phyloP scores from a whole-genome alignment of 176 grass and related monocot species.

The Areca catechu region DNA sequence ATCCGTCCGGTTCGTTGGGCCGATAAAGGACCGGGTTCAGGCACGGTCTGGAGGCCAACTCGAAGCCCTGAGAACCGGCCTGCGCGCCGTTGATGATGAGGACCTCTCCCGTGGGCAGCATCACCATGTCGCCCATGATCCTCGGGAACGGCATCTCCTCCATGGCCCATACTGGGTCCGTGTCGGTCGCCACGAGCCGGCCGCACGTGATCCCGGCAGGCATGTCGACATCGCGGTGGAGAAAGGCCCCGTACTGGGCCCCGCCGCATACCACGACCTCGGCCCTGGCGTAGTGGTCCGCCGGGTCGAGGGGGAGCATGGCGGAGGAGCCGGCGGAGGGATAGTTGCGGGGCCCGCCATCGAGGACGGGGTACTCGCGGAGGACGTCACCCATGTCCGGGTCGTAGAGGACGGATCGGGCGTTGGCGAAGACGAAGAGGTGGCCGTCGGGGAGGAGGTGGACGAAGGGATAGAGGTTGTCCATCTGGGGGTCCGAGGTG shows the following conservation, averaged over 20 bases:
- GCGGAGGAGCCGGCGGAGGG: constrained; percentile 18
- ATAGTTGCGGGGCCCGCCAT: constrained; percentile 16
- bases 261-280: constrained; percentile 24
- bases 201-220: constrained; percentile 8
- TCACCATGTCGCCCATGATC: constrained; percentile 26
- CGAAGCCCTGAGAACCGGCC: constrained; percentile 16
- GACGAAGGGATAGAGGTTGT: constrained; percentile 22
- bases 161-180: constrained; percentile 11
- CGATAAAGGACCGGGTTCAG: constrained; percentile 15
- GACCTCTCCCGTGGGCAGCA: constrained; percentile 17
- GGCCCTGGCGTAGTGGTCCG: constrained; percentile 13
- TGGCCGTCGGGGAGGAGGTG: constrained; percentile 16
- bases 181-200: constrained; percentile 16
- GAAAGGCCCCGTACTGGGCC: constrained; percentile 19
- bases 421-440: constrained; percentile 18
- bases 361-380: constrained; percentile 10
- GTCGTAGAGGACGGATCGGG: constrained; percentile 17
- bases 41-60: constrained; percentile 12
- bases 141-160: constrained; percentile 23
- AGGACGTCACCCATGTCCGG: constrained; percentile 5
- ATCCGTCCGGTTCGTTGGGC: constrained; percentile 15
- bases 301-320: constrained; percentile 8
- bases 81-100: constrained; percentile 21
- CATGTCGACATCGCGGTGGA: constrained; percentile 2
- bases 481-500: constrained; percentile 7